Conservation (phyloP, 2,329 filamentous ascomycete species). For the Aphanoascus verrucosus region DNA sequence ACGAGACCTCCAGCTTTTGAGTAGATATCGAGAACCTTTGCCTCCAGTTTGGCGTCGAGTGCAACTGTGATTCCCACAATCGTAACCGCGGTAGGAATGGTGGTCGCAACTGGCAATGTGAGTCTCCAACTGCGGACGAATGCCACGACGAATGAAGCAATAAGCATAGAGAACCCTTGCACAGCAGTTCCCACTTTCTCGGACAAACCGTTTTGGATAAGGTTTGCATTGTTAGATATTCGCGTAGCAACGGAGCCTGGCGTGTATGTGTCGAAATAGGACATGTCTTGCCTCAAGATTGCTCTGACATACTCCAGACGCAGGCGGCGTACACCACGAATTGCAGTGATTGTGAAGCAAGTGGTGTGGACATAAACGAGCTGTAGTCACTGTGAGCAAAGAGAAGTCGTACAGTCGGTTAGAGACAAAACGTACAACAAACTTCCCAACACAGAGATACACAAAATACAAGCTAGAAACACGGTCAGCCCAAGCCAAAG, state of each 20-base stretch:
- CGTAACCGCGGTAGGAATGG: conserved; percentile 36
- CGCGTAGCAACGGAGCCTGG: conserved; percentile 18
- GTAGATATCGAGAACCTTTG: conserved; percentile 27
- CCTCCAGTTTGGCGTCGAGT: conserved; percentile 20
- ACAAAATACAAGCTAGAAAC: conserved; percentile 51
- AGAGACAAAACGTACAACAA: conserved; percentile 8
- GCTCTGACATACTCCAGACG: conserved; percentile 18
- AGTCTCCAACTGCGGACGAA: conserved; percentile 36
- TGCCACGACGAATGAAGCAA: conserved; percentile 33
- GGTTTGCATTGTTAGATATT: conserved; percentile 20
- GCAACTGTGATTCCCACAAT: conserved; percentile 20
- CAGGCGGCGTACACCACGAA: conserved; percentile 21
- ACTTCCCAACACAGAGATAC: conserved; percentile 56
- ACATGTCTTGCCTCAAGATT: conserved; percentile 20
- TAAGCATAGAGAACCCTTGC: conserved; percentile 21
- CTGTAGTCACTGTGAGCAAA: conserved; percentile 32
- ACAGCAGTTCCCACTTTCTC: conserved; percentile 18
- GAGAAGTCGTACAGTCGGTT: neutral
- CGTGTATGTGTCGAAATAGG: conserved; percentile 23
- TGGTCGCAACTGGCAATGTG: conserved; percentile 36
- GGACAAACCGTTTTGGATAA: conserved; percentile 17
- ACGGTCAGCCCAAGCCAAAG: neutral
- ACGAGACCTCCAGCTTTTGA: conserved; percentile 27
- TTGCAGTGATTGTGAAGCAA: conserved; percentile 37
- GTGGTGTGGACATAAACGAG: conserved; percentile 53